These are phyloP conservation scores for Venturia nashicola DNA, from an alignment of 2,329 filamentous ascomycete species.

Conservation along the genomic window DNA sequence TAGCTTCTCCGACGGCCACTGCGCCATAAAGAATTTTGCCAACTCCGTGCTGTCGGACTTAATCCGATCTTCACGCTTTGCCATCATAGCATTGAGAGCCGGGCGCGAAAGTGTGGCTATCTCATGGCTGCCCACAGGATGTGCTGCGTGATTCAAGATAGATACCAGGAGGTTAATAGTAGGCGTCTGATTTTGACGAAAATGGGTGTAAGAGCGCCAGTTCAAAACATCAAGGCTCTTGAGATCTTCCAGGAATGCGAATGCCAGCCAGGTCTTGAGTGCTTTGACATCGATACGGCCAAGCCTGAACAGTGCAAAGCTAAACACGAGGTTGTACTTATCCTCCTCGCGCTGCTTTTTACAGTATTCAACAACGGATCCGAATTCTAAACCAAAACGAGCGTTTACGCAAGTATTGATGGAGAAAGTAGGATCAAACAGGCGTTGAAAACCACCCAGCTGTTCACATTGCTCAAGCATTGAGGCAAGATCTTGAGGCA, in stretches of 20 bases:
- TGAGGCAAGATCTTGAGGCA: neutral
- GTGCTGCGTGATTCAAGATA: neutral
- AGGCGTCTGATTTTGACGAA: neutral
- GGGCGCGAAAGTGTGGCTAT: neutral
- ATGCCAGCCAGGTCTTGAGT: neutral
- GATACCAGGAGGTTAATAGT: neutral
- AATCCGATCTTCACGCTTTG: neutral
- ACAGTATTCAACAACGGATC: neutral
- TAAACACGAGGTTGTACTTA: neutral
- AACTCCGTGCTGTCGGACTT: neutral
- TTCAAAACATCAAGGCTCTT: constrained; percentile 19
- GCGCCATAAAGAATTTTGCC: neutral
- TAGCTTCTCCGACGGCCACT: constrained; percentile 23
- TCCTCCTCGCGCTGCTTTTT: neutral
- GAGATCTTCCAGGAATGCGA: neutral
- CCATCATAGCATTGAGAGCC: neutral
- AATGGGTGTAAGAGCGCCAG: neutral
- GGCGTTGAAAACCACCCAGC: neutral
- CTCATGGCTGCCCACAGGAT: neutral
- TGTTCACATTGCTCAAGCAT: neutral
- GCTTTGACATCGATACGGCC: neutral
- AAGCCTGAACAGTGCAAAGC: neutral
- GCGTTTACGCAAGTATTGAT: neutral
- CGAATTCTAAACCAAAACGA: neutral
- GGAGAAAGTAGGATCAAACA: neutral